Base-by-base conservation (phyloP, 305 asterid genomes). In the Solanum hybrid region DNA sequence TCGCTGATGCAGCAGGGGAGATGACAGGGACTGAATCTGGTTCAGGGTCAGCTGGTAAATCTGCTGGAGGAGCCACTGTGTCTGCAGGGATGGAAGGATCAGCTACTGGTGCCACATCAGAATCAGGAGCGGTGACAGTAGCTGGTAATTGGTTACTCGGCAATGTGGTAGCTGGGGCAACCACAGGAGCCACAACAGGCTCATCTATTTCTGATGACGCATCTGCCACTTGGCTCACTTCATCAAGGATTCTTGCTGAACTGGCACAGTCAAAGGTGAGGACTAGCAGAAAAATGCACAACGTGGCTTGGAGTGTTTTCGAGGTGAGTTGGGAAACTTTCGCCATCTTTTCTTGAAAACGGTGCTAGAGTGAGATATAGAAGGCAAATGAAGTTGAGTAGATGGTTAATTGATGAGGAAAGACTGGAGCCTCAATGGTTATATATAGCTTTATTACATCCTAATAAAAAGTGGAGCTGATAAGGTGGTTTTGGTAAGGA, bases 161-260 rank as follows among this genome's bases (percentile, higher is more conserved):
- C 32, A 92, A 90, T 7, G 92, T 24, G 89, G 92, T 33, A 32
- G 79, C 29, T 4, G 96, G 94, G 11, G 94, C 90, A 24, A 90
- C 94, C 12, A 75, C 91, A 11, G 93, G 94, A 34, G 92, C 94
- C 36, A 89, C 88, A 51, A 87, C 91, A n/a, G 92, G 91, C 22
- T 88, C 89, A 57, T 89, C 91, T 5, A 27, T 57, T 34, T 77
- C 90, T 1, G 84, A 15, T 39, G 84, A 51, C 0, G 22, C 72
- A 4, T 87, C 39, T 3, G 75, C 75, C 29, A 86, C 90, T 91
- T 93, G 45, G 88, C 22, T 85, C 88, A 22, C 93, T 85, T 85
- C 88, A 14, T 93, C 95, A 5, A 96, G 97, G 91, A 92, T 36
- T 91, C 96, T 88, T 78, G 94, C 89, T 4, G 96, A 91, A 86